Conservation (phyloP, 352 stramenopile species). For the Pythium aquatile region DNA sequence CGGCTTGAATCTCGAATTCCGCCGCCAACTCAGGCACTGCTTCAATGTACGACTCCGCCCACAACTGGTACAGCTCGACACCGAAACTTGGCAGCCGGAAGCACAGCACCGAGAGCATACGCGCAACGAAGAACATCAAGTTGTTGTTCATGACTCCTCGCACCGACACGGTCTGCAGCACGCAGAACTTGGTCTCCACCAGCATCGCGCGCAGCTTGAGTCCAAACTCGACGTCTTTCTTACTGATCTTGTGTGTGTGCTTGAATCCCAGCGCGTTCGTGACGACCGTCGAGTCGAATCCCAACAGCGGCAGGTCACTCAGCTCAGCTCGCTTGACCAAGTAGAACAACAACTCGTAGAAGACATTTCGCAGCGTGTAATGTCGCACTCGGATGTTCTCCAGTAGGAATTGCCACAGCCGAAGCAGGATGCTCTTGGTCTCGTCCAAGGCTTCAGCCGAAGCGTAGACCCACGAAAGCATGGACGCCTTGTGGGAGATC, state of each 20-base stretch:
- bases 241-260: conserved; percentile 69
- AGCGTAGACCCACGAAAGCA: conserved; percentile 88
- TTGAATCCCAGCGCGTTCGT: conserved; percentile 66
- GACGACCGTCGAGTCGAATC: conserved; percentile 76
- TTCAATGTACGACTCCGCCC: conserved; percentile 84
- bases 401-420: conserved; percentile 85
- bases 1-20: conserved; percentile 80
- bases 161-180: conserved; percentile 85
- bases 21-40: conserved; percentile 67
- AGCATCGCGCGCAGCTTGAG: conserved; percentile 87
- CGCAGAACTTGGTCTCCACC: conserved; percentile 87
- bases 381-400: conserved; percentile 90
- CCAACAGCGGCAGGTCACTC: conserved; percentile 78
- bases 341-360: conserved; percentile 89
- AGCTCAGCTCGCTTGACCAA: conserved; percentile 85
- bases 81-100: conserved; percentile 86
- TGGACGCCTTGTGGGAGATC: conserved; percentile 87
- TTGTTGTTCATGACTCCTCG: conserved; percentile 92
- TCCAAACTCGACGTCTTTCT: conserved; percentile 81
- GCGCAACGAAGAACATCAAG: conserved; percentile 88
- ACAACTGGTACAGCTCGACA: conserved; percentile 86
- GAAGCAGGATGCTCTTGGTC: conserved; percentile 83
- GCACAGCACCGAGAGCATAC: conserved; percentile 86
- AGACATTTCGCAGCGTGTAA: conserved; percentile 88
- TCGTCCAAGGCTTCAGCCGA: conserved; percentile 82